phyloP scores from a whole-genome alignment of 192 early-diverging fungal genomes.

The Coemansia sp. region DNA sequence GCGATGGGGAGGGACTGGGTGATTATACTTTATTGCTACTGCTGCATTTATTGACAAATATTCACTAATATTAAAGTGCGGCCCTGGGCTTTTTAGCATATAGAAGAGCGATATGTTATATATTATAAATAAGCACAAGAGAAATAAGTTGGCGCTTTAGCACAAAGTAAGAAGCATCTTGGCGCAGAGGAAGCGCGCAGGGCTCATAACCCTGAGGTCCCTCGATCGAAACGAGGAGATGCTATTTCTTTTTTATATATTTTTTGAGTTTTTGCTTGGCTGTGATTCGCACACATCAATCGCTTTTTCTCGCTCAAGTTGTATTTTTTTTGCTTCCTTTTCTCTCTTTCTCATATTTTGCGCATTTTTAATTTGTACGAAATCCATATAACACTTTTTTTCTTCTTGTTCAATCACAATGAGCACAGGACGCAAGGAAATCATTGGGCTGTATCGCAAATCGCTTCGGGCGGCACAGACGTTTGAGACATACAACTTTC shows the following conservation, averaged over 20 bases:
- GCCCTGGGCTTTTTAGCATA: no score
- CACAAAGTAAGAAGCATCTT: conserved; percentile 59
- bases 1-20: no score
- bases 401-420: conserved; percentile 14
- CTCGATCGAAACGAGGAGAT: conserved; percentile 73
- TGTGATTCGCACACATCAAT: no score
- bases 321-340: conserved; percentile 20
- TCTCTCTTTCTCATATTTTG: neutral
- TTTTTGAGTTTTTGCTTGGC: conserved; percentile 10
- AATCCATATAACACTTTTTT: neutral
- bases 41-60: no score
- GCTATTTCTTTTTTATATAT: conserved; percentile 50
- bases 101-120: no score
- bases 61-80: no score
- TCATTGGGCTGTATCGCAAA: conserved; percentile 74
- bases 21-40: no score
- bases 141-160: neutral
- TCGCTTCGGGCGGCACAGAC: conserved; percentile 72
- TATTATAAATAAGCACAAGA: no score
- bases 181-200: conserved; percentile 83
- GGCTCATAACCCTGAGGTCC: conserved; percentile 90
- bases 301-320: no score
- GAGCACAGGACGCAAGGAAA: conserved; percentile 55
- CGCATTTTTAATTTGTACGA: neutral
- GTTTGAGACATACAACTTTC: conserved; percentile 87